Base-by-base conservation (phyloP, 2,329 filamentous ascomycete species). In the Bipolaris victoriae region DNA sequence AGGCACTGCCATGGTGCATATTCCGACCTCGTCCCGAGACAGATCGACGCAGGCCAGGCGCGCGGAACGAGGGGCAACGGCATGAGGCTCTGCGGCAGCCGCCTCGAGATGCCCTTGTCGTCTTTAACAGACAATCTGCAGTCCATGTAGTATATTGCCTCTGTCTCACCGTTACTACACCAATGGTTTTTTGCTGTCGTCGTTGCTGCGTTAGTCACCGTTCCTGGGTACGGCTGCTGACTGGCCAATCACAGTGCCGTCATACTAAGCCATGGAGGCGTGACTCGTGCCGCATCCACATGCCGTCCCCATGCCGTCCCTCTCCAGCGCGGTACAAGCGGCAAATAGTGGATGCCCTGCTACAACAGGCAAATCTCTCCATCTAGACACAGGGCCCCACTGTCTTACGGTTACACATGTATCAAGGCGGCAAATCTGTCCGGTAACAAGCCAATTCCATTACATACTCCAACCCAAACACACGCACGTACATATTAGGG, bases 11-110 rank as follows among this genome's bases (percentile, higher is more conserved):
- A 52, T 51, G 50, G 53, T 52, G 50, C 53, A 59, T 64, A 58
- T 61, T 46, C 56, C 39, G 55, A 59, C 53, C 57, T 63, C 58
- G 56, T 37, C 31, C 33, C 22, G n/a, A 44, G 10, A 49, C 61
- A 35, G 58, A 62, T 65, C 63, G 62, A 61, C 60, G 57, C 62
- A 64, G 48, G 52, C 51, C 48, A 48, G 47, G 39, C 40, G 40
- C 11, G 26, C 26, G 31, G 45, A 53, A 49, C 39, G 65, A 65
- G 58, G 62, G 58, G 65, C 61, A 61, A 41, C 15, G 9, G 11
- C 37, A 45, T 58, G 62, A 60, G 57, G 62, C 62, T 64, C 60
- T 59, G 62, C 62, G 62, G 60, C 33, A 49, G 22, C 16, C 36
- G 22, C 46, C 55, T 48, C 50, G 10, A 51, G 40, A 40, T 35